A percentile compares a stretch with the other conserved stretches of the same genome.
phyloP scores from a whole-genome alignment of 345 rosid genomes.

The Excoecaria cochinchinensis region DNA sequence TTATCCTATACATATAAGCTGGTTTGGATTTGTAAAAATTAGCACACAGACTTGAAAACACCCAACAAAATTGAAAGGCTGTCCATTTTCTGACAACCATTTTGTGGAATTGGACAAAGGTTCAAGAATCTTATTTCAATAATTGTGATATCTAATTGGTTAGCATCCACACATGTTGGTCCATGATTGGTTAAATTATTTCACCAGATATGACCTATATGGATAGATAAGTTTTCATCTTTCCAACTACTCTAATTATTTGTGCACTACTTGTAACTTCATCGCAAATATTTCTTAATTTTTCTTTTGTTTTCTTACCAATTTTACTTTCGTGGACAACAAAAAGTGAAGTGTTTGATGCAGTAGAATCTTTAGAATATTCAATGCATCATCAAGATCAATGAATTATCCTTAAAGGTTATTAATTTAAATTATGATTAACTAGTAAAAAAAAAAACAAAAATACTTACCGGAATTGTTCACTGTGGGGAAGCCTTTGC shows the following conservation, averaged over 20 bases:
- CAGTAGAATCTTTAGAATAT: slow-evolving; percentile 5
- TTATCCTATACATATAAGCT: neutral
- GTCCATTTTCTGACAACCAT: no score
- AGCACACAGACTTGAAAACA: slow-evolving; percentile 6
- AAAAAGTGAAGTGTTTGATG: neutral
- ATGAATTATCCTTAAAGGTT: neutral
- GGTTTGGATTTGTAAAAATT: neutral
- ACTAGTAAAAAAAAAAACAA: neutral
- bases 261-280: neutral
- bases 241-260: slow-evolving; percentile 9
- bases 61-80: neutral
- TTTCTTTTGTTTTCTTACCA: neutral
- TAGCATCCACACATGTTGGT: neutral
- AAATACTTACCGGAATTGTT: slow-evolving; percentile 63
- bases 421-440: neutral
- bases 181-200: neutral
- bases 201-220: slow-evolving; percentile 4
- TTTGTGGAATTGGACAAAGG: neutral
- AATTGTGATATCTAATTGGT: slow-evolving; percentile 6
- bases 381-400: neutral
- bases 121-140: neutral
- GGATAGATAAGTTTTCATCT: neutral
- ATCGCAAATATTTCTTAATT: no score
- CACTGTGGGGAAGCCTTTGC: slow-evolving; percentile 69
- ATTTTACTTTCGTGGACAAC: neutral